Conservation (phyloP, 1,284 basidiomycete genomes). For the Bjerkandera adusta region DNA sequence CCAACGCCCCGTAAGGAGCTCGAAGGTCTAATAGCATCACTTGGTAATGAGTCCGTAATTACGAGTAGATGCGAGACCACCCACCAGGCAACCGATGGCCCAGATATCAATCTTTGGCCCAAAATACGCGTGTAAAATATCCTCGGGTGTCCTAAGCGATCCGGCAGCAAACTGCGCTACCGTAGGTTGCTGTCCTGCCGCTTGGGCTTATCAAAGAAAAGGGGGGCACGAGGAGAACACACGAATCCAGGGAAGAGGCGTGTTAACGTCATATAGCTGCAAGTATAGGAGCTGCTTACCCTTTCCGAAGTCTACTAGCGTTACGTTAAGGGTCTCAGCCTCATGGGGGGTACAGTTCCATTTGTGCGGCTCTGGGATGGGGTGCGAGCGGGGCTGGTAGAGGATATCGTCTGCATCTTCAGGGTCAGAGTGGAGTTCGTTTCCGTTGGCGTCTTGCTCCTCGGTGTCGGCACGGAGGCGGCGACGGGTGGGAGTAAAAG, state of each 20-base stretch:
- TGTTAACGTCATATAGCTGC: too few species aligned
- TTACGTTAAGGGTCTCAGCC: conserved; percentile 13
- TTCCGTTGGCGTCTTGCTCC: too few species aligned
- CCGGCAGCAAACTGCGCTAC: conserved; percentile 13
- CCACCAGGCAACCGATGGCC: conserved; percentile 21
- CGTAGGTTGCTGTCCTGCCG: conserved; percentile 18
- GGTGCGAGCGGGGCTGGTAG: conserved; percentile 15
- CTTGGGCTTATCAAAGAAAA: conserved; percentile 8
- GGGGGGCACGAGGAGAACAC: background rate
- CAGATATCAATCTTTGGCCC: conserved; percentile 21
- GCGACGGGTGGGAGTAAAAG: too few species aligned
- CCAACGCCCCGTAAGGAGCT: conserved; percentile 20
- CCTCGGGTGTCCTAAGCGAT: conserved; percentile 19
- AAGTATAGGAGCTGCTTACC: too few species aligned
- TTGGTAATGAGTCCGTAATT: background rate
- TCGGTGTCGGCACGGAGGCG: too few species aligned
- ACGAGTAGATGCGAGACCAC: background rate
- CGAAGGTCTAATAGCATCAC: conserved; percentile 16
- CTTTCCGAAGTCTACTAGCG: conserved; percentile 16
- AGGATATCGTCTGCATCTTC: too few species aligned
- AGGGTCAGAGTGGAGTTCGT: too few species aligned
- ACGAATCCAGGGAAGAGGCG: too few species aligned
- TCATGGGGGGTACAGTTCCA: conserved; percentile 13
- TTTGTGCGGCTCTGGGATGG: conserved; percentile 9
- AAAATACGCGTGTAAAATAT: conserved; percentile 17